Evolutionary conservation across 805 yeast genomes (phyloP), one percentile per base, ranked within the genome.

Genomic region (Wickerhamiella bombiphila): DNA sequence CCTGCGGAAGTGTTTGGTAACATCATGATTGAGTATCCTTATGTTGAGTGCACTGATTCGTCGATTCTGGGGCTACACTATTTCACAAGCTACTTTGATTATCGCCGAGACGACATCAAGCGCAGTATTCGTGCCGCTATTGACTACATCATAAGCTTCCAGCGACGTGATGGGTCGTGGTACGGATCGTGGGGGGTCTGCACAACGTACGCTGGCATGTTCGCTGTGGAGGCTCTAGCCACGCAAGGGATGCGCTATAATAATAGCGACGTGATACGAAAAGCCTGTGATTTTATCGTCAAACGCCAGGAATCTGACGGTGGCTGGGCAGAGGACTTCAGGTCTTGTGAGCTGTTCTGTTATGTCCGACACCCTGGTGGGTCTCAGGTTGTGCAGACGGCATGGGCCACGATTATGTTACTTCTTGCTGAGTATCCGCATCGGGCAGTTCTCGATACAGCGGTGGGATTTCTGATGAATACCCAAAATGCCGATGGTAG

Each of bases 161-260:
- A 91, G 57, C 63, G 65, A 32, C 51, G 53, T 0, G 94, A 91
- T 57, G 99, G 99, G 0, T 76, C 93, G 11, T 91, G 97, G 97
- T 93, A 86, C 56, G 99, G 99, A 1, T 75, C 83, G 29, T 91
- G 99, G 99, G 99, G 98, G 26, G 76, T 91, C 4, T 91, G 99
- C 55, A 85, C 68, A 54, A 81, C 95, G 0, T 91, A 91, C 57
- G 97, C 97, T 0, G 80, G 85, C 2, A 91, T 91, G 98, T 91
- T 91, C 69, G 99, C 99, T 0, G 58, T 91, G 21, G 99, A 91
- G 50, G 97, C 97, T 0, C 65, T 91, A 35, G 64, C 72, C 20
- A 71, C 88, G 3, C 77, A 78, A 20, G 81, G 76, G 1, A 68
- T 68, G 40, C 61, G 52, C 2, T 88, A 85, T 54, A 52, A 51